Base-by-base conservation (phyloP, 257 asterid species). In the Fraxinus excelsior region DNA sequence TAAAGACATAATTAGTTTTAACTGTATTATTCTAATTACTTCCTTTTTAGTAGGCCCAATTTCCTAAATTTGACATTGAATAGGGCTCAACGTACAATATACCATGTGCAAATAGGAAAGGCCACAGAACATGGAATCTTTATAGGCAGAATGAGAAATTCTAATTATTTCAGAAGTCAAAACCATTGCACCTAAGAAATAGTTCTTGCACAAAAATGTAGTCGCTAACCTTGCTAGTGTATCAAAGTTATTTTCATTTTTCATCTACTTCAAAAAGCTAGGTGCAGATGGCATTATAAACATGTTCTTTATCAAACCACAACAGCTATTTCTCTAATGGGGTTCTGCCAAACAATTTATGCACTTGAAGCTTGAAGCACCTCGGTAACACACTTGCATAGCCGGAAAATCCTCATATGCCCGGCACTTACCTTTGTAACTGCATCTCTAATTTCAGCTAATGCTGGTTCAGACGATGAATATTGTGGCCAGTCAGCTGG, bases 341-440 rank as follows among this genome's bases (percentile, higher is more conserved):
- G 21, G 19, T 16, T 46, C 16, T 13, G 16, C 18, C 1, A 3
- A 42, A 42, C 34, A 23, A 32, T 70, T 79, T 73, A 86, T 69
- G 76, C 53, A 35, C 83, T 80, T 31, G 75, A 77, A 80, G 88
- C 85, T 82, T 78, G 87, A 80, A 94, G 79, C 75, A 81, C 86
- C 66, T 75, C 83, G 46, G 94, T 83, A 21, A 88, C 83, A 72
- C 93, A 83, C 72, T 78, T 80, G 84, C 94, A 92, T 23, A 92
- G 79, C 60, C 88, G 85, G 66, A 92, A 68, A 78, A 92, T 86
- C 85, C 98, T 92, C 87, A 42, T 80, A 88, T 88, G 84, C 21
- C 97, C 97, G 34, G 80, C 74, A 81, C 80, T 80, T 35, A 92
- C 86, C 46, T 74, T 85, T 84, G 85, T 89, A 28, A 86, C 71